Base-by-base conservation (phyloP, 179 eudicot genomes). In the Silene vulgaris region DNA sequence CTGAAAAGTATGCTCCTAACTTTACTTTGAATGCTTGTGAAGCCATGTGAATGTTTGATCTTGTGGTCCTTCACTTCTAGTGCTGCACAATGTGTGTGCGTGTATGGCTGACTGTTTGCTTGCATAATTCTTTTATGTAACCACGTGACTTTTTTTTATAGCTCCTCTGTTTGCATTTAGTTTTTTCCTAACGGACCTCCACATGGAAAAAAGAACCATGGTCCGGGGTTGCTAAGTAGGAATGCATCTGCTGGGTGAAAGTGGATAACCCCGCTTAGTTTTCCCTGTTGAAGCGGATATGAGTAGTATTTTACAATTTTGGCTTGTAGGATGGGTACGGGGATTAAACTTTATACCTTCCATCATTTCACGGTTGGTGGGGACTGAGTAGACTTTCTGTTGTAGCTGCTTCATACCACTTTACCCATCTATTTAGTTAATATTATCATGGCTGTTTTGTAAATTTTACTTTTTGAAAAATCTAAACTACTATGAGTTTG, bases 1-100 rank as follows among this genome's bases (percentile, higher is more conserved):
- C 69, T 87, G 19, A 91, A 78, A 84, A 90, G 98, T 91, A 82
- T 86, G 90, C 78, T 40, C n/a, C 23, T 54, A 17, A 26, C 65
- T 74, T 52, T 32, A 3, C 32, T 73, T 35, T 28, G 26, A 50
- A 12, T 28, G 12, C 65, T 12, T 35, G 37, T 29, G 23, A 19
- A 40, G 28, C 43, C 26, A 37, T 21, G 3, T 65, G 16, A 43
- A 4, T 20, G 56, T 75, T 37, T 37, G 17, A 35, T 63, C 19
- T 13, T 57, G 20, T 52, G 19, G n/a, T 21, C 59, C 32, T 32
- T 63, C 37, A 40, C 23, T 61, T 62, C 12, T 62, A 60, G 40
- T 11, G 64, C 14, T 17, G 28, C 26, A 32, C 2, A 59, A 59
- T 37, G 48, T 52, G 16, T 66, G 66, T n/a, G 61, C 4, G 50